Evolutionary conservation across 2,329 filamentous ascomycete genomes (phyloP), one percentile per base, ranked within the genome.

Genomic region (Diaporthe sp.): DNA sequence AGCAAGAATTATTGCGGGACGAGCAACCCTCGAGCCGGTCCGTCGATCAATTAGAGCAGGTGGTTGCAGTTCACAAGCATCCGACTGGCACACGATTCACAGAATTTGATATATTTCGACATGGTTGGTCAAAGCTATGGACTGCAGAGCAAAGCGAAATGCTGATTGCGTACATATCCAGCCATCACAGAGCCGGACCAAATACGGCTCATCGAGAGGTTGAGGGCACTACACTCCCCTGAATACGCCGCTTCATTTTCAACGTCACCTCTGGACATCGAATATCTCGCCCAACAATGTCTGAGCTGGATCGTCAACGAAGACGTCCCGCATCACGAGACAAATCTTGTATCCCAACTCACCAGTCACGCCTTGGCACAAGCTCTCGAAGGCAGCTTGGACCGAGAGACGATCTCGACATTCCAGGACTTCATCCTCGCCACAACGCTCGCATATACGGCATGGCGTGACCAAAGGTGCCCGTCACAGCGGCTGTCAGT

Each of bases 361-460:
- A 65, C 71, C 20, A 73, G 71, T 42, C 49, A 65, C 9, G 34
- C 20, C 49, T 57, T 57, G 25, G 60, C 47, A 17, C 20, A 44
- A 22, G 34, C 49, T 15, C 58, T 73, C 15, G 58, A 47, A 47
- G 34, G 28, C 25, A 28, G 39, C 37, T 12, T 73, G 47, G 71
- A 73, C 25, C 25, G 17, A 9, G n/a, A 2, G 13, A 42, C 34
- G 5, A 47, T 34, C 3, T 73, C 47, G 13, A 25, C 9, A 13
- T 63, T 73, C n/a, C 71, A 73, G 20, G 58, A 73, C 28, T 73
- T 73, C 20, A 37, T 73, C 34, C 34, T 73, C 1, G 39, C 58
- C 37, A 73, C 71, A 20, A 73, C 58, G 6, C 71, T 73, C 25
- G 58, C 71, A 25, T 73, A 73, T 13, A 73, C 71, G 8, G 49